Base-by-base conservation (phyloP, 2,329 filamentous ascomycete genomes). In the Sarocladiaceae sp. region DNA sequence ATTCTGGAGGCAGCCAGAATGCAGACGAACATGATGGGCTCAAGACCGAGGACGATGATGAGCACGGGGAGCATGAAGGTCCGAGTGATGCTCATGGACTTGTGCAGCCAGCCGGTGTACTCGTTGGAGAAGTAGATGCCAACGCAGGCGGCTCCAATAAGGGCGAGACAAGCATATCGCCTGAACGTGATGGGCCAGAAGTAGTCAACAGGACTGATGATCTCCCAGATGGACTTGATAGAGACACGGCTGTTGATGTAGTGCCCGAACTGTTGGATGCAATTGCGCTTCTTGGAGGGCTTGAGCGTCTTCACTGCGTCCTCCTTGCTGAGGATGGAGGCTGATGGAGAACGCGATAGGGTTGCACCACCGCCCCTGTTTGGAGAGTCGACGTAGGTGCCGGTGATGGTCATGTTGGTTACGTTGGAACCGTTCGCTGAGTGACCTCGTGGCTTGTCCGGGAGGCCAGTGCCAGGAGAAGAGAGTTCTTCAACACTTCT, bases 21-120 rank as follows among this genome's bases (percentile, higher is more conserved):
- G 18, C n/a, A 19, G 12, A 35, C 4, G 33, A 35, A 35, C 33
- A 35, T 35, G 33, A 18, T 35, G n/a, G 33, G 33, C 33, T 35
- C 33, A 10, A 35, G 33, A 13, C 33, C 10, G 6, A 35, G 6
- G 6, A 35, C 33, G 18, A 35, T 35, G 18, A 35, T 35, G n/a
- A 35, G 33, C 10, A 35, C 16, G 6, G 33, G 33, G 6, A 35
- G 33, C 33, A 35, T 35, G 18, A 19, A 35, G 4, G 33, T 20
- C 15, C 33, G n/a, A 10, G 33, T 35, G 5, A 19, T 5, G 33
- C 6, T 19, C 33, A 35, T 35, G 33, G 33, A 18, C 18, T 18
- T 19, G 18, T 4, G 10, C 4, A 35, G 19, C 33, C 33, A 35
- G 16, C 13, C 15, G 4, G 33, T 35, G 33, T 19, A 35, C 16